A percentile compares a stretch with the other conserved stretches of the same genome.
phyloP scores from a whole-genome alignment of 164 flowering plant genomes.

The Magnolia changhungtana region DNA sequence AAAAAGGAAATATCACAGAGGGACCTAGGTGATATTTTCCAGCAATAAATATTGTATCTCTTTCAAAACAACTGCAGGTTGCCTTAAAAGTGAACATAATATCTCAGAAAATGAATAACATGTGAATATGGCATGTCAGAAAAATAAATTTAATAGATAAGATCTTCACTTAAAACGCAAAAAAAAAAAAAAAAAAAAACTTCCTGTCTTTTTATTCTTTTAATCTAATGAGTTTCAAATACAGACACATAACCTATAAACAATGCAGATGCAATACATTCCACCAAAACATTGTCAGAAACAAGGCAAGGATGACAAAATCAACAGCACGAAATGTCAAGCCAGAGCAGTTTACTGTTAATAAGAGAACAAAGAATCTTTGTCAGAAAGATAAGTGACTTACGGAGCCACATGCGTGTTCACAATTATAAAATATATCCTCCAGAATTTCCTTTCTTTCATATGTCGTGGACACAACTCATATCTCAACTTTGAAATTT shows the following conservation, averaged over 20 bases:
- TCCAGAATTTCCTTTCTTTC: conserved; percentile 94
- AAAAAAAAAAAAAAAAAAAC: too few species aligned
- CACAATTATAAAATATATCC: conserved; percentile 77
- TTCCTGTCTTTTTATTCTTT: too few species aligned
- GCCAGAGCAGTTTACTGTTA: neutral
- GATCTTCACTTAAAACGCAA: neutral
- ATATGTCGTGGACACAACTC: conserved; percentile 80
- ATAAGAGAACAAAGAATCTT: neutral
- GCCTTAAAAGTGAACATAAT: neutral
- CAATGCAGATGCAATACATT: neutral
- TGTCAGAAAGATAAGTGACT: conserved; percentile 29
- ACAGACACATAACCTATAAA: neutral
- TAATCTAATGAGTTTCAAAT: too few species aligned
- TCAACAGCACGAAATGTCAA: neutral
- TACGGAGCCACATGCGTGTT: conserved; percentile 75
- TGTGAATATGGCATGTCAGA: neutral
- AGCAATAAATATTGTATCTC: neutral
- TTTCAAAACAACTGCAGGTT: neutral
- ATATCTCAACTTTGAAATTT: conserved; percentile 78
- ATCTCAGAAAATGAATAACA: neutral
- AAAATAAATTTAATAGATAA: neutral
- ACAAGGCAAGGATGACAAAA: neutral
- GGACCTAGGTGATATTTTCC: neutral
- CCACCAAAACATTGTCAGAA: neutral
- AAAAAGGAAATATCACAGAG: conserved; percentile 1